phyloP scores from a whole-genome alignment of 352 stramenopile species.

The Phytophthora macrochlamydospora region DNA sequence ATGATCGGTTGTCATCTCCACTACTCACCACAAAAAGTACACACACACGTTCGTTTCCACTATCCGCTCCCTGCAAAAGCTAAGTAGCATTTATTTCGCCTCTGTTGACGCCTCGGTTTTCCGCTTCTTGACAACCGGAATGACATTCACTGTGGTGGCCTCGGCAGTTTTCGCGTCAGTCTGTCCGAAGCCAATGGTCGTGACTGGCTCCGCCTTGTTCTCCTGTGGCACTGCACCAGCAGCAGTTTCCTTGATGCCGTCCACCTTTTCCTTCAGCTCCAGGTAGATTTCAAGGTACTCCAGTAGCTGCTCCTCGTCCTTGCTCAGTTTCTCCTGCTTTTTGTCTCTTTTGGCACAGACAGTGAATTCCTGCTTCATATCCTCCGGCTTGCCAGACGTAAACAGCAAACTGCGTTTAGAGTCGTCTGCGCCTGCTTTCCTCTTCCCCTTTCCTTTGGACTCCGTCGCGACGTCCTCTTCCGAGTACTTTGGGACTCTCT shows the following conservation, averaged over 20 bases:
- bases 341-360: slow-evolving; percentile 45
- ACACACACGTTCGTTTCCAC: slow-evolving; percentile 23
- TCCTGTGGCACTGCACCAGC: slow-evolving; percentile 24
- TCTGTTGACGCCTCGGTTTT: slow-evolving; percentile 27
- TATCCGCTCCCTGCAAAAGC: not conserved
- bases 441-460: slow-evolving; percentile 73
- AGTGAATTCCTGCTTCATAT: slow-evolving; percentile 64
- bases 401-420: slow-evolving; percentile 46
- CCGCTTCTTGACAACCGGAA: slow-evolving; percentile 76
- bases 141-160: slow-evolving; percentile 59
- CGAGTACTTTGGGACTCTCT: slow-evolving; percentile 61
- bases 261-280: slow-evolving; percentile 87
- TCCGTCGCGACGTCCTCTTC: slow-evolving; percentile 15
- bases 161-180: slow-evolving; percentile 18
- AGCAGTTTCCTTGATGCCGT: slow-evolving; percentile 70
- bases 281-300: slow-evolving; percentile 88
- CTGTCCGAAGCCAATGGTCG: slow-evolving; percentile 75
- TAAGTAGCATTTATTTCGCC: slow-evolving; percentile 17
- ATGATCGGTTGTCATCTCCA: slow-evolving; percentile 7
- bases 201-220: slow-evolving; percentile 40
- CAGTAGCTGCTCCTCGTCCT: slow-evolving; percentile 54
- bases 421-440: slow-evolving; percentile 40
- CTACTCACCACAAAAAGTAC: slow-evolving; percentile 22
- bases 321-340: slow-evolving; percentile 27
- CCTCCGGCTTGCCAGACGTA: slow-evolving; percentile 52